Percentiles rank a stretch among this genome's conserved stretches.
Evolutionary conservation across 1,139 yeast species (phyloP).

Genomic region (Hyphopichia pseudoburtonii): DNA sequence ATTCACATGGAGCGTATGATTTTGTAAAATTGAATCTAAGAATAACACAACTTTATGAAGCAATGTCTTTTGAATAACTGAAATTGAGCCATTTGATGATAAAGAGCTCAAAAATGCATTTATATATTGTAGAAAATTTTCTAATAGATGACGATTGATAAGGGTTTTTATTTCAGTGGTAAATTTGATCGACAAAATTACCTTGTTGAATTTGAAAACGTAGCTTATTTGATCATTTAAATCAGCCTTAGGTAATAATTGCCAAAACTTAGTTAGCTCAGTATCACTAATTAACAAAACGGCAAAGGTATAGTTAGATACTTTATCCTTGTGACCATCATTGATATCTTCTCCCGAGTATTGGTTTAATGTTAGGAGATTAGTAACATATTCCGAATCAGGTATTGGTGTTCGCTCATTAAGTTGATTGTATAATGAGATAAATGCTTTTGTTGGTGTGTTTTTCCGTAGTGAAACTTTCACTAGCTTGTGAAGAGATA

Average conservation of each 20-base stretch:
- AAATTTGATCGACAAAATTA: not conserved
- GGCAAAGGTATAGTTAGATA: conserved; percentile 6
- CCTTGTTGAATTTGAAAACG: conserved; percentile 10
- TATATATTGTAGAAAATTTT: too few species aligned
- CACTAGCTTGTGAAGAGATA: conserved; percentile 1
- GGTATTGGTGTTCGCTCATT: conserved; percentile 11
- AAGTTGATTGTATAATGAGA: conserved; percentile 19
- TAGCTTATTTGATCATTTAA: conserved; percentile 8
- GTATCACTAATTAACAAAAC: conserved; percentile 8
- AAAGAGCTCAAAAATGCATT: too few species aligned
- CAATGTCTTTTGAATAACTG: not conserved
- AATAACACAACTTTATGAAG: not conserved
- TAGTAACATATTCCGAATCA: conserved; percentile 14
- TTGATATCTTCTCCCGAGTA: conserved; percentile 5
- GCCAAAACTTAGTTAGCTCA: conserved; percentile 11
- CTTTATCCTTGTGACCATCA: conserved; percentile 3
- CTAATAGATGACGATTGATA: too few species aligned
- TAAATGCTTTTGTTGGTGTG: conserved; percentile 9
- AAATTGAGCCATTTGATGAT: too few species aligned
- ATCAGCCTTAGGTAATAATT: conserved; percentile 5
- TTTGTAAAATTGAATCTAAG: not conserved
- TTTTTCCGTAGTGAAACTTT: conserved; percentile 2
- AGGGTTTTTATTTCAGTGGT: too few species aligned
- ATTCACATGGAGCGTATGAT: too few species aligned
- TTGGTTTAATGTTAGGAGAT: conserved; percentile 14